Evolutionary conservation across 345 rosid species (phyloP), one percentile per base, ranked within the genome.

Genomic region (Syzygium jambos): DNA sequence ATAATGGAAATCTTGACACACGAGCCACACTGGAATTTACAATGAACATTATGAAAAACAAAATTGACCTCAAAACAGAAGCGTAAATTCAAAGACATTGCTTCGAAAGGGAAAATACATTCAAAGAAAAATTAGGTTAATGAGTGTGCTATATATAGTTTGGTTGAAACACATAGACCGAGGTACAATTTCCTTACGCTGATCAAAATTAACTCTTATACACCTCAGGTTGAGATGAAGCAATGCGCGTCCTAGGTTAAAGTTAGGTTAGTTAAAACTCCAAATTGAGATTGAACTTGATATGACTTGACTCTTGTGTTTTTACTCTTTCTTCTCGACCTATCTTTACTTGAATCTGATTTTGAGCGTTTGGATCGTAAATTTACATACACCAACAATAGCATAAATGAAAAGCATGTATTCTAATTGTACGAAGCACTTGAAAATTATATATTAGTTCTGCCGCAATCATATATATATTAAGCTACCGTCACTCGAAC

Each of bases 161-260:
- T 43, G 46, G 46, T 43, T 43, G 46, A 43, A 43, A 43, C n/a
- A 56, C 22, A 25, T 56, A 56, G 2, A 57, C 23, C 29, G 25
- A 57, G 63, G 27, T 2, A 0, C 29, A 14, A 6, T n/a, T 25
- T 57, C 5, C 3, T 57, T 57, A 25, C 14, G 23, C 2, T 0
- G 63, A 57, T 57, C 63, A 10, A 25, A 57, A 4, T 57, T 57
- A 57, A 25, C 29, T 57, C 29, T 25, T 57, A 25, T 57, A 23
- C 13, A 25, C n/a, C 4, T 25, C 29, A 25, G 25, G 29, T 57
- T 23, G n/a, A 25, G 63, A 57, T 0, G 14, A 57, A 25, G 5
- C n/a, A 57, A 57, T 25, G 63, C 63, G 4, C 6, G 1, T 57
- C 63, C n/a, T 4, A 57, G 11, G 63, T 25, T 57, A 57, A 23